phyloP scores from a whole-genome alignment of 306 rosid genomes.

The Cicer arietinum region DNA sequence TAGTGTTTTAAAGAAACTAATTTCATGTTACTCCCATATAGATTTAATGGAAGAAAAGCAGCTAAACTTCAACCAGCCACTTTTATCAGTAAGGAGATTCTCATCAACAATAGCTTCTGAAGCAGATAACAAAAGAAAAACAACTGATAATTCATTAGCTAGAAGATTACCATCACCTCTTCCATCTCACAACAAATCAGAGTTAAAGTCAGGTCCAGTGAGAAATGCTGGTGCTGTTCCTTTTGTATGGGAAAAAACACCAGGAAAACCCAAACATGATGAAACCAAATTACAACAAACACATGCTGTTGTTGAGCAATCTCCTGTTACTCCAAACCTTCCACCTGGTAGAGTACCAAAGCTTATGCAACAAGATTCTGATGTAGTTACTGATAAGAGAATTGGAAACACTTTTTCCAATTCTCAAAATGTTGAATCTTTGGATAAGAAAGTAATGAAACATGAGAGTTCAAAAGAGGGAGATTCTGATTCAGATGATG shows the following conservation, averaged over 20 bases:
- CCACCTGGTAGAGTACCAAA: slow-evolving; percentile 74
- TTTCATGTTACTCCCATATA: slow-evolving; percentile 44
- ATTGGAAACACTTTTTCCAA: slow-evolving; percentile 41
- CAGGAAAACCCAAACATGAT: slow-evolving; percentile 79
- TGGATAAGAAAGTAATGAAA: slow-evolving; percentile 41
- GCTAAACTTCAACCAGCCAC: slow-evolving; percentile 79
- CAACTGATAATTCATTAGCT: slow-evolving; percentile 54
- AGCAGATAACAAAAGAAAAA: slow-evolving; percentile 51
- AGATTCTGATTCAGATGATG: slow-evolving; percentile 51
- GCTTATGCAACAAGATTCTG: slow-evolving; percentile 50
- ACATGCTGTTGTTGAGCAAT: slow-evolving; percentile 35
- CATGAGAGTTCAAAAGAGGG: slow-evolving; percentile 43
- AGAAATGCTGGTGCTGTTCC: slow-evolving; percentile 83
- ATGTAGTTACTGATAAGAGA: slow-evolving; percentile 35
- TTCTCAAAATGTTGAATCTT: slow-evolving; percentile 43
- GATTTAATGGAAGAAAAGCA: slow-evolving; percentile 81
- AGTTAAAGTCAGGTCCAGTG: slow-evolving; percentile 78
- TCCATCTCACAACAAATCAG: slow-evolving; percentile 73
- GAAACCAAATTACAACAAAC: slow-evolving; percentile 47
- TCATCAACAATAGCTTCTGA: slow-evolving; percentile 55
- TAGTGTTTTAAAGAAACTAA: slow-evolving; percentile 50
- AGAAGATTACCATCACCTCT: slow-evolving; percentile 52
- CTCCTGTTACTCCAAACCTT: slow-evolving; percentile 58
- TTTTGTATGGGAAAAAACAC: slow-evolving; percentile 84
- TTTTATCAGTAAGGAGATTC: slow-evolving; percentile 86